Percentiles rank a stretch among this genome's conserved stretches.
These are phyloP conservation scores for Boletus coffeatus DNA, from an alignment of 1,284 basidiomycete genomes.

Conservation along the genomic window DNA sequence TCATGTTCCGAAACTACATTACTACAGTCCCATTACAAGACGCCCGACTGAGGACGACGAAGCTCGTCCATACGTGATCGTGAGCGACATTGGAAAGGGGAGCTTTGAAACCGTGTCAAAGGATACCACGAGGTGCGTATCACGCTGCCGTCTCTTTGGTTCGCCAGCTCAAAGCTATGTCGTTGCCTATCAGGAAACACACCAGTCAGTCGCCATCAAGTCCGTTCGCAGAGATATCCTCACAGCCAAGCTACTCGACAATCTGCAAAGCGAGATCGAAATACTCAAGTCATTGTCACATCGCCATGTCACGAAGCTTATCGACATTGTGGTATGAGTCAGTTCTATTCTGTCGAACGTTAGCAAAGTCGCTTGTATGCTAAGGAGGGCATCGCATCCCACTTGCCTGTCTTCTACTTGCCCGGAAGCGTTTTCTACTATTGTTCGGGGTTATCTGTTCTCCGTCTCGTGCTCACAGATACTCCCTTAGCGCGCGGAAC, in stretches of 20 bases:
- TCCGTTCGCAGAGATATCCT: slow-evolving; percentile 88
- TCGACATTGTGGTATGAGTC: slow-evolving; percentile 79
- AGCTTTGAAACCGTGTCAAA: slow-evolving; percentile 95
- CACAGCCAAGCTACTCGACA: slow-evolving; percentile 91
- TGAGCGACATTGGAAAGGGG: slow-evolving; percentile 74
- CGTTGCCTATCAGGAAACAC: slow-evolving; percentile 53
- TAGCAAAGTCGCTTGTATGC: background rate
- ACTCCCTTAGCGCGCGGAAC: slow-evolving; percentile 72
- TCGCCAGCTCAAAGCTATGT: slow-evolving; percentile 5
- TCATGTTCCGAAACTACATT: too few relatives aligned
- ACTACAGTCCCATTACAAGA: slow-evolving; percentile 11
- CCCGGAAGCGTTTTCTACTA: background rate
- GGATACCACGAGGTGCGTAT: slow-evolving; percentile 80
- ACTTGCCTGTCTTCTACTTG: background rate
- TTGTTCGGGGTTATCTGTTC: background rate
- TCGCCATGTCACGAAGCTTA: slow-evolving; percentile 88
- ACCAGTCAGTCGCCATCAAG: slow-evolving; percentile 88
- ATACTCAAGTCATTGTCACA: slow-evolving; percentile 95
- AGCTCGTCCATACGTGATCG: slow-evolving; percentile 67
- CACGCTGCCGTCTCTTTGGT: background rate
- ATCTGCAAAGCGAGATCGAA: slow-evolving; percentile 95
- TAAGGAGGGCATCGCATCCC: too few relatives aligned
- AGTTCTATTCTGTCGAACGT: slow-evolving; percentile 4
- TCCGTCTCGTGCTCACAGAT: slow-evolving; percentile 12
- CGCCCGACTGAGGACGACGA: slow-evolving; percentile 53